Percentiles rank a stretch among this genome's conserved stretches.
These are phyloP conservation scores for Platanus orientalis DNA, from an alignment of 164 flowering plant genomes.

Conservation along the genomic window DNA sequence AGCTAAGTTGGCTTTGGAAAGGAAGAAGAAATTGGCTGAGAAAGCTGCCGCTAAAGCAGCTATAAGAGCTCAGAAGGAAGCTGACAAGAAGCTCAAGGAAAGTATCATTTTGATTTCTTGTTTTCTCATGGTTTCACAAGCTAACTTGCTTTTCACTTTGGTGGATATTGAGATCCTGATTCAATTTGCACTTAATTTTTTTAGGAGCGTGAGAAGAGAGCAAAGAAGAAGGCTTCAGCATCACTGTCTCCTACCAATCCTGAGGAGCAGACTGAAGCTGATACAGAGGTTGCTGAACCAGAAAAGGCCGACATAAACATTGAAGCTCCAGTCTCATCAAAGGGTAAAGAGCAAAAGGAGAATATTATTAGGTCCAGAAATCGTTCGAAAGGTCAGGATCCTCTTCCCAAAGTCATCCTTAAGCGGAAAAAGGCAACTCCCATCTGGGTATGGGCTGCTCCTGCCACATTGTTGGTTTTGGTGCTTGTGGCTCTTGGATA, in stretches of 20 bases:
- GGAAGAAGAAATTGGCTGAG: constrained; percentile 40
- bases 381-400: constrained; percentile 45
- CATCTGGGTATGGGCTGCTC: constrained; percentile 66
- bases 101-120: constrained; percentile 19
- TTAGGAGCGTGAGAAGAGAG: constrained; percentile 83
- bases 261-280: constrained; percentile 44
- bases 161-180: constrained; percentile 1
- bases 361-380: constrained; percentile 36
- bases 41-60: constrained; percentile 67
- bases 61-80: constrained; percentile 76
- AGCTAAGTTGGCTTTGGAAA: constrained; percentile 64
- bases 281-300: constrained; percentile 30
- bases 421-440: constrained; percentile 63
- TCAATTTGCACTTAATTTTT: constrained; percentile 3
- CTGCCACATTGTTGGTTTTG: constrained; percentile 35
- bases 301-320: constrained; percentile 33
- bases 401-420: constrained; percentile 57
- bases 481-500: constrained; percentile 41
- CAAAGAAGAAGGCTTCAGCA: constrained; percentile 60
- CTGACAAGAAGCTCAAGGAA: constrained; percentile 91
- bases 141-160: no score
- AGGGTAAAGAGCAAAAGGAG: constrained; percentile 48
- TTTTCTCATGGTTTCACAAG: not conserved
- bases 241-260: constrained; percentile 27
- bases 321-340: constrained; percentile 33